Evolutionary conservation across 2,329 filamentous ascomycete species (phyloP).

Genomic region (Cercospora brassicicola): DNA sequence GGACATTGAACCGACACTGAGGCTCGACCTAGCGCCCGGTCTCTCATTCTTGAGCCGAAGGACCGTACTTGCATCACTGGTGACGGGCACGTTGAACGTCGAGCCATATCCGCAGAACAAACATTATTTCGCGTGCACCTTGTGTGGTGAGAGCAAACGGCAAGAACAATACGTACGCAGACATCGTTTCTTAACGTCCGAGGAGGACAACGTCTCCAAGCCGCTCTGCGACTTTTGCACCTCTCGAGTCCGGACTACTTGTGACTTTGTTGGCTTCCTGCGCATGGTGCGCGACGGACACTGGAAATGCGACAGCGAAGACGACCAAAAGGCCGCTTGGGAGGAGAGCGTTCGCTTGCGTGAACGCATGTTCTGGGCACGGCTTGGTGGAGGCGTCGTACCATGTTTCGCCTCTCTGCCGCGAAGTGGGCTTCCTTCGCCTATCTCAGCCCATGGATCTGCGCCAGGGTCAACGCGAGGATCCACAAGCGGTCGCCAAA

Average conservation of each 20-base stretch:
- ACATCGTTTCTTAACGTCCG: constrained; percentile 85
- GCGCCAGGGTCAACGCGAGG: neutral
- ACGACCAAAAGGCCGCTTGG: constrained; percentile 85
- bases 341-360: constrained; percentile 87
- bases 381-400: constrained; percentile 86
- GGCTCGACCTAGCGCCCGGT: constrained; percentile 83
- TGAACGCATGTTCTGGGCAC: constrained; percentile 96
- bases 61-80: constrained; percentile 77
- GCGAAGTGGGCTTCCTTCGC: constrained; percentile 18
- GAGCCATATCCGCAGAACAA: constrained; percentile 69
- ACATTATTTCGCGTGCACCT: constrained; percentile 70
- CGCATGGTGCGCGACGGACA: constrained; percentile 90
- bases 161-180: constrained; percentile 71
- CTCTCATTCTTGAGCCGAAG: constrained; percentile 91
- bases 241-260: constrained; percentile 77
- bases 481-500: constrained; percentile 17
- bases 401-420: constrained; percentile 52
- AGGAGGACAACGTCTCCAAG: constrained; percentile 81
- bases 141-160: constrained; percentile 82
- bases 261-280: constrained; percentile 89
- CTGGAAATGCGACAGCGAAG: constrained; percentile 78
- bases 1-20: constrained; percentile 90
- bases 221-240: constrained; percentile 89
- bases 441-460: constrained; percentile 16
- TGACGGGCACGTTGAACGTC: constrained; percentile 81